These are phyloP conservation scores for Mycena kentingensis DNA, from an alignment of 768 basidiomycete species.

Conservation along the genomic window DNA sequence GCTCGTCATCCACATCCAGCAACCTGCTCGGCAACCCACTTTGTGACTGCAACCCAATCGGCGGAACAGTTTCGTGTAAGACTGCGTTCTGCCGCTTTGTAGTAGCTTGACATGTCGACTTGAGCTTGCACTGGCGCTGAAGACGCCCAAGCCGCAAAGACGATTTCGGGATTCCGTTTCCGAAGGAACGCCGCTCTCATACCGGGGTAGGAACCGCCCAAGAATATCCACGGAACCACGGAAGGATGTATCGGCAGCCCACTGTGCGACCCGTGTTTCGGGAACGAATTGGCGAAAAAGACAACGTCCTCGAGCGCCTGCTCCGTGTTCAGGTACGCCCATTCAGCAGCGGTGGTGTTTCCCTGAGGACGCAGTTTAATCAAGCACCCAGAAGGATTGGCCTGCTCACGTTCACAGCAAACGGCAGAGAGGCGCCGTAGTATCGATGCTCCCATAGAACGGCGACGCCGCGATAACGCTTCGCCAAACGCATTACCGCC, in stretches of 20 bases:
- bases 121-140: constrained; percentile 53
- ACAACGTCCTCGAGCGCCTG: constrained; percentile 54
- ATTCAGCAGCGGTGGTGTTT: constrained; percentile 48
- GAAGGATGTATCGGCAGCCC: constrained; percentile 39
- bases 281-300: constrained; percentile 48
- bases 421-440: constrained; percentile 50
- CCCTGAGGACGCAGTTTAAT: constrained; percentile 30
- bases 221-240: constrained; percentile 47
- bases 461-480: constrained; percentile 47
- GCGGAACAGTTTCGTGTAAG: constrained; percentile 53
- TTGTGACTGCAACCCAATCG: constrained; percentile 53
- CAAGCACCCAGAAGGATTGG: not conserved
- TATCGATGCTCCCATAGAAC: constrained; percentile 55
- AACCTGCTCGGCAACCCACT: constrained; percentile 16
- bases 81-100: constrained; percentile 51
- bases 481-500: constrained; percentile 48
- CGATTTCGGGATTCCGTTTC: constrained; percentile 46
- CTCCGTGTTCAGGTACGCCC: constrained; percentile 50
- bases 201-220: constrained; percentile 54
- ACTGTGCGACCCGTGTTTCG: too few relatives aligned
- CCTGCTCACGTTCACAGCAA: constrained; percentile 45
- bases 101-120: constrained; percentile 53
- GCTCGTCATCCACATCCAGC: not conserved
- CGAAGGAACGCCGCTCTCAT: constrained; percentile 47
- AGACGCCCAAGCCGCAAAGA: constrained; percentile 52